Base-by-base conservation (phyloP, 371 early-diverging fungal genomes). In the Rhizomucor pusillus region DNA sequence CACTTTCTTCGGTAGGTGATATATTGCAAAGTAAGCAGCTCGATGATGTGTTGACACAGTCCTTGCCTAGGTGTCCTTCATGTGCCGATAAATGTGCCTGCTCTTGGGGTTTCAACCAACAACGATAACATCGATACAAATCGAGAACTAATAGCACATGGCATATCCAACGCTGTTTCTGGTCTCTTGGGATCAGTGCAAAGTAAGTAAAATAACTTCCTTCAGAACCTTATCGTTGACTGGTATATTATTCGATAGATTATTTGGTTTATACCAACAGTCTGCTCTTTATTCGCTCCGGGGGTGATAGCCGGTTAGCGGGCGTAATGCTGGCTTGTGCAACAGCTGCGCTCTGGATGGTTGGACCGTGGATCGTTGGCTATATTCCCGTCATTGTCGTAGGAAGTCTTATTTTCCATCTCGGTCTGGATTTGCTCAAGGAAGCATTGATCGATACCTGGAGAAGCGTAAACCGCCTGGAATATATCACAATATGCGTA, bases 331-430 rank as follows among this genome's bases (percentile, higher is more conserved):
- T 98, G 39, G 87, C 90, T 0, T 67, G 73, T 3, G 92, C 87
- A 10, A 92, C 98, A 0, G 62, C 87, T 0, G 71, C 77, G 16
- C 63, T 95, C n/a, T 90, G 93, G 79, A 71, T 96, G 20, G 70
- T 84, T 1, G 97, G 96, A 0, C 90, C 91, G 0, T 73, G 86
- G 66, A 89, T 95, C 34, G 90, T 93, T 24, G 90, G 90, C 6
- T 94, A 86, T 63, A 94, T 98, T 12, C 98, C 98, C 0, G 89
- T 89, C 12, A 83, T 95, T 75, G 90, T 95, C 5, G 95, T 97
- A 1, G 96, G 95, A 7, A 85, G 88, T 20, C 77, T 97, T 13
- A 95, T 98, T 41, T 95, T 97, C 76, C 95, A 96, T 60, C 73
- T 98, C 24, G 98, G 96, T 10, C 63, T 97, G 40, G 98, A 97